Evolutionary conservation across 2,329 filamentous ascomycete genomes (phyloP).

Genomic region (Zelopaecilomyces penicillatus): DNA sequence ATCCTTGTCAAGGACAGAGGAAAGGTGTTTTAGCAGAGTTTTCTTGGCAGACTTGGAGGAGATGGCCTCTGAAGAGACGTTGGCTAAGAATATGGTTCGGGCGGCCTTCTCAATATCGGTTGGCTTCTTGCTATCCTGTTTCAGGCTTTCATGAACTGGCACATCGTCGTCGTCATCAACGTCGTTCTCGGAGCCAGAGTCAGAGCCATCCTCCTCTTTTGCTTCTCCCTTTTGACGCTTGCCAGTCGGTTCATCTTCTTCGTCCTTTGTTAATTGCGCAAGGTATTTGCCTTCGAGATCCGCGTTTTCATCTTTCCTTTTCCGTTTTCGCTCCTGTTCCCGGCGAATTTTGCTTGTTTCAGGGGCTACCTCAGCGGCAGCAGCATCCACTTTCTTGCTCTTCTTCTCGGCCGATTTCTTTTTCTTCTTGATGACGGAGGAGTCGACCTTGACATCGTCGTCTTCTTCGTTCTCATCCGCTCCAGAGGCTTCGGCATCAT

Average conservation of each 20-base stretch:
- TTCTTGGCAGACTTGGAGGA: constrained; percentile 76
- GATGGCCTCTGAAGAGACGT: constrained; percentile 77
- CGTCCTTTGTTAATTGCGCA: constrained; percentile 52
- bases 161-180: constrained; percentile 32
- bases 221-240: constrained; percentile 44
- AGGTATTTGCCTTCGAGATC: constrained; percentile 65
- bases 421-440: constrained; percentile 15
- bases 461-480: constrained; percentile 15
- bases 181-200: constrained; percentile 33
- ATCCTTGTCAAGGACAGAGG: constrained; percentile 58
- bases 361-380: constrained; percentile 22
- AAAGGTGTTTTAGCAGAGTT: constrained; percentile 65
- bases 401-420: constrained; percentile 31
- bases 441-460: constrained; percentile 16
- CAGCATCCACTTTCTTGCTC: constrained; percentile 29
- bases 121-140: constrained; percentile 39
- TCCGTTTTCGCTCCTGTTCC: constrained; percentile 48
- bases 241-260: constrained; percentile 45
- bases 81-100: constrained; percentile 87
- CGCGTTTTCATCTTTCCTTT: constrained; percentile 59
- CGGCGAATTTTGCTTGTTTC: constrained; percentile 31
- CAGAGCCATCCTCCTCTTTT: constrained; percentile 14
- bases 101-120: constrained; percentile 73
- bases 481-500: constrained; percentile 18
- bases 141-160: constrained; percentile 50